Evolutionary conservation across 164 flowering plant genomes (phyloP).

Genomic region (Kalanchoe fedtschenkoi): DNA sequence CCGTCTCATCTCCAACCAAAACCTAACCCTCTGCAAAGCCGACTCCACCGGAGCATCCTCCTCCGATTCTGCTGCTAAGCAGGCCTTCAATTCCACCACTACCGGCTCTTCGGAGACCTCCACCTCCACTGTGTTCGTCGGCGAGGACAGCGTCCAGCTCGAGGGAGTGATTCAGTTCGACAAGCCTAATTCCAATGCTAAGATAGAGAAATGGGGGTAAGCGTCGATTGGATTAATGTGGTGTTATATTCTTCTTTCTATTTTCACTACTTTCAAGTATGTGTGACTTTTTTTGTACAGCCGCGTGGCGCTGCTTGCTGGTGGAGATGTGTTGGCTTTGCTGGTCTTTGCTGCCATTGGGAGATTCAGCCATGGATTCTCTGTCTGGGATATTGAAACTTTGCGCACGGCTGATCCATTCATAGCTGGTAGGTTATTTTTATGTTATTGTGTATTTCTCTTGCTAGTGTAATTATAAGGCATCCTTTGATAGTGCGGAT

Average conservation of each 20-base stretch:
- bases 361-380: constrained; percentile 77
- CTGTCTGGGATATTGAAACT: constrained; percentile 57
- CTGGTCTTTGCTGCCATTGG: constrained; percentile 74
- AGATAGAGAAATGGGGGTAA: constrained; percentile 71
- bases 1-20: constrained; percentile 7
- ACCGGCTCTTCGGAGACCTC: constrained; percentile 9
- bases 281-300: constrained; percentile 20
- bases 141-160: constrained; percentile 51
- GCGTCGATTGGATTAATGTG: not conserved
- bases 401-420: constrained; percentile 82
- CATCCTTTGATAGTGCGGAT: not conserved
- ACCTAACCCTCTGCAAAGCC: constrained; percentile 22
- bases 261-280: too few species aligned
- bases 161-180: constrained; percentile 95
- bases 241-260: not conserved
- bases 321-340: constrained; percentile 79
- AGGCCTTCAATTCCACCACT: not conserved
- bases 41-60: constrained; percentile 29
- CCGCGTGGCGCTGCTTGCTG: constrained; percentile 59
- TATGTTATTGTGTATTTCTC: too few species aligned
- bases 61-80: constrained; percentile 22
- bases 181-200: constrained; percentile 40
- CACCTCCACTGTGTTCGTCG: constrained; percentile 31
- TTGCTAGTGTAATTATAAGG: not conserved
- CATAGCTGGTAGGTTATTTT: constrained; percentile 50